These are phyloP conservation scores for Schrenkiella parvula DNA, from an alignment of 345 rosid species.

Conservation along the genomic window DNA sequence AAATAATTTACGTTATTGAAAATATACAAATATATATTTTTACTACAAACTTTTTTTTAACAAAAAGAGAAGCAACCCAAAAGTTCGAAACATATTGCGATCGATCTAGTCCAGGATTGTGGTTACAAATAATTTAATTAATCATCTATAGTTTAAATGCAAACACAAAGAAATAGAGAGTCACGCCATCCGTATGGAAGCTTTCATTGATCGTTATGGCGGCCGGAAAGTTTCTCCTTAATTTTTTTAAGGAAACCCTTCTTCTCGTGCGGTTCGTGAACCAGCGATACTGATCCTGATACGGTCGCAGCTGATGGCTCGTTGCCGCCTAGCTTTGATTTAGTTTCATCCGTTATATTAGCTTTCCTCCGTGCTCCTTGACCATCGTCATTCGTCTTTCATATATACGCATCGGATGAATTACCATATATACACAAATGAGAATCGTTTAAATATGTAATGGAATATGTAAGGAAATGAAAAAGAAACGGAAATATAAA, in stretches of 20 bases:
- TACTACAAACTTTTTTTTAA: not conserved
- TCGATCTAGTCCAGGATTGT: not conserved
- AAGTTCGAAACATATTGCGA: not conserved
- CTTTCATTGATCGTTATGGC: conserved; percentile 29
- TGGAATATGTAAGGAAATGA: too few relatives aligned
- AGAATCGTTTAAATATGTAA: too few relatives aligned
- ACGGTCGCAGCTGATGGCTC: conserved; percentile 18
- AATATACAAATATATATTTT: too few relatives aligned
- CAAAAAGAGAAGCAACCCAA: not conserved
- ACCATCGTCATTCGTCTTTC: conserved; percentile 46
- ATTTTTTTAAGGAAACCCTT: conserved; percentile 48
- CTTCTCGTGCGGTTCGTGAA: conserved; percentile 38
- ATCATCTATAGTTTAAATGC: too few relatives aligned
- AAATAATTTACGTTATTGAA: not conserved
- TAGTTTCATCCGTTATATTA: conserved; percentile 46
- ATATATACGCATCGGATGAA: not conserved
- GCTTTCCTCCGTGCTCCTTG: conserved; percentile 53
- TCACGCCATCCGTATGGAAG: not conserved
- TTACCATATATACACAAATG: too few relatives aligned
- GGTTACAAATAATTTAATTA: not conserved
- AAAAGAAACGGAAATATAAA: not conserved
- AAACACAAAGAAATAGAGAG: too few relatives aligned
- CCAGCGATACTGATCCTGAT: not conserved
- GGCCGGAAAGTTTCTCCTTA: conserved; percentile 60
- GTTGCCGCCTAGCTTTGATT: conserved; percentile 37